phyloP scores from a whole-genome alignment of 108 stramenopile genomes.

The Seminavis robusta region DNA sequence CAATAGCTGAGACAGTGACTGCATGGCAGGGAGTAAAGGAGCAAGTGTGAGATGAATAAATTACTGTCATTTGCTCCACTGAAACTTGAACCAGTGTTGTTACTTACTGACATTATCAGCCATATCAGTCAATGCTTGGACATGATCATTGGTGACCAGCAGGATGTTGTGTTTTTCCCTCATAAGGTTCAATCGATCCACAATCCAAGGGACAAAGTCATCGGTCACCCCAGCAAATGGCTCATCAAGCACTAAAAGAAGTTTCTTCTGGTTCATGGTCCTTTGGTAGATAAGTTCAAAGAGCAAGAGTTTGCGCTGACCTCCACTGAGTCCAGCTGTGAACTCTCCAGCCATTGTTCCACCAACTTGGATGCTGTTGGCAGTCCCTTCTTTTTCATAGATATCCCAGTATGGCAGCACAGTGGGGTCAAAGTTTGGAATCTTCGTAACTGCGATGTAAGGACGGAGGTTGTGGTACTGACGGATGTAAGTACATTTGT shows the following conservation, averaged over 20 bases:
- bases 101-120: conserved; percentile 66
- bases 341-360: conserved; percentile 66
- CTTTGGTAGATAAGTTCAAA: conserved; percentile 71
- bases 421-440: conserved; percentile 62
- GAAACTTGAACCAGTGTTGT: too few species aligned
- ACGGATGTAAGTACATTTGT: conserved; percentile 69
- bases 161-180: conserved; percentile 55
- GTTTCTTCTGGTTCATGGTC: conserved; percentile 30
- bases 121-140: conserved; percentile 50
- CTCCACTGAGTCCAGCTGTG: conserved; percentile 56
- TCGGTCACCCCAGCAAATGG: conserved; percentile 74
- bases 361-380: conserved; percentile 37
- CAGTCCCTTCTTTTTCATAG: conserved; percentile 50
- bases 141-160: conserved; percentile 75
- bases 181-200: conserved; percentile 46
- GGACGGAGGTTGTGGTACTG: conserved; percentile 69
- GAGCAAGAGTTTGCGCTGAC: conserved; percentile 59
- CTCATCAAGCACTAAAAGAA: conserved; percentile 60
- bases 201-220: conserved; percentile 70
- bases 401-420: conserved; percentile 61
- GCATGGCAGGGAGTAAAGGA: too few species aligned
- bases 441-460: conserved; percentile 43
- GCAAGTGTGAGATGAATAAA: too few species aligned
- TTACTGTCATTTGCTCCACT: too few species aligned
- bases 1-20: conserved; percentile 46